These are phyloP conservation scores for Spinellus fusiger DNA, from an alignment of 192 early-diverging fungal species.

Conservation along the genomic window DNA sequence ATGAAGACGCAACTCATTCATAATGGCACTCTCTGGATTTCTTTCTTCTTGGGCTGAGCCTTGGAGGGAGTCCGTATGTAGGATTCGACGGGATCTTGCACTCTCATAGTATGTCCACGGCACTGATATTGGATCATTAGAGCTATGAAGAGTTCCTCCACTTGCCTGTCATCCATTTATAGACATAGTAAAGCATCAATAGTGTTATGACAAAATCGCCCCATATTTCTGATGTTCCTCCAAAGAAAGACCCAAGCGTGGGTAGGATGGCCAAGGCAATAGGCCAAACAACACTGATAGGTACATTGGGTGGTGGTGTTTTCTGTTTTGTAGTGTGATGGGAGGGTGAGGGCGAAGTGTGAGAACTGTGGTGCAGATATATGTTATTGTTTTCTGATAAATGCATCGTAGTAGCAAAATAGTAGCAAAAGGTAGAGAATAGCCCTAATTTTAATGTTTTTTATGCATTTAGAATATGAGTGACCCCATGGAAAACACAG, in stretches of 20 bases:
- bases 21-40: conserved; percentile 23
- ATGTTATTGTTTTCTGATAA: no score
- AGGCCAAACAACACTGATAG: conserved; percentile 39
- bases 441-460: no score
- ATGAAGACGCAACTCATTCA: conserved; percentile 40
- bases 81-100: conserved; percentile 39
- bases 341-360: background rate
- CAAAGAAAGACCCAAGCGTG: conserved; percentile 48
- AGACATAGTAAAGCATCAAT: conserved; percentile 53
- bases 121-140: conserved; percentile 18
- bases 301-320: conserved; percentile 1
- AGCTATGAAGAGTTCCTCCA: background rate
- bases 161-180: conserved; percentile 59
- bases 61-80: conserved; percentile 27
- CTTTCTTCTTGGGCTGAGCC: conserved; percentile 13
- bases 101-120: conserved; percentile 57
- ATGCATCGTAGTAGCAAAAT: no score
- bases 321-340: background rate
- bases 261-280: conserved; percentile 52
- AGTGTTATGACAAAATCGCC: conserved; percentile 50
- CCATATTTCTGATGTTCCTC: conserved; percentile 53
- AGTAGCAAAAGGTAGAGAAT: no score
- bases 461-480: no score
- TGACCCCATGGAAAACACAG: no score
- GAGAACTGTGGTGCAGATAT: background rate